A percentile compares a stretch with the other conserved stretches of the same genome.
These are phyloP conservation scores for Globisporangium radiosum DNA, from an alignment of 352 stramenopile species.

Conservation along the genomic window DNA sequence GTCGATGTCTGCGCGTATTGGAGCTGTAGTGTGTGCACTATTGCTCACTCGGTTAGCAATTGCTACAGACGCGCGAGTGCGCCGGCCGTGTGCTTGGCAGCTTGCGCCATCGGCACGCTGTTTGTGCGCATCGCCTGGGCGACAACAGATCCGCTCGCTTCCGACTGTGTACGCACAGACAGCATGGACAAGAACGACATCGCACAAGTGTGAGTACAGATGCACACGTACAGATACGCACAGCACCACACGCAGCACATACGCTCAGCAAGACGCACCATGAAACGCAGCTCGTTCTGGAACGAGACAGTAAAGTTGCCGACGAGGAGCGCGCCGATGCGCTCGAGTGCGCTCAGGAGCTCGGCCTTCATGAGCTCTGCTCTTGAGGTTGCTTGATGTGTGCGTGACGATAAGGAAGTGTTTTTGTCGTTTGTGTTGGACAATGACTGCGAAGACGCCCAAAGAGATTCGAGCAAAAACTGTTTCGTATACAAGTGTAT, in stretches of 20 bases:
- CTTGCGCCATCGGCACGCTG: slow-evolving; percentile 67
- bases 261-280: slow-evolving; percentile 29
- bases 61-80: slow-evolving; percentile 54
- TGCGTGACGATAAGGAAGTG: too few relatives aligned
- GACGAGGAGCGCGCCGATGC: slow-evolving; percentile 67
- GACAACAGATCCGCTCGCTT: slow-evolving; percentile 54
- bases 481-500: not conserved
- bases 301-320: slow-evolving; percentile 79
- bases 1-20: not conserved
- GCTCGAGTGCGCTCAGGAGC: slow-evolving; percentile 48
- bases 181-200: not conserved
- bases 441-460: too few relatives aligned
- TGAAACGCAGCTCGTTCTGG: slow-evolving; percentile 84
- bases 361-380: slow-evolving; percentile 46
- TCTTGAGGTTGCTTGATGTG: not conserved
- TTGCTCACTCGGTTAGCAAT: not conserved
- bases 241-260: not conserved
- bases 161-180: slow-evolving; percentile 29
- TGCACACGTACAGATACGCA: slow-evolving; percentile 4
- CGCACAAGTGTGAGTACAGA: slow-evolving; percentile 1
- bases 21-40: not conserved
- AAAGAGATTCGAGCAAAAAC: not conserved
- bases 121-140: slow-evolving; percentile 57
- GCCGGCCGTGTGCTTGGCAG: slow-evolving; percentile 61
- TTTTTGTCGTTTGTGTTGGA: too few relatives aligned